Base-by-base conservation (phyloP, 768 basidiomycete species). In the Boletus bicolor region DNA sequence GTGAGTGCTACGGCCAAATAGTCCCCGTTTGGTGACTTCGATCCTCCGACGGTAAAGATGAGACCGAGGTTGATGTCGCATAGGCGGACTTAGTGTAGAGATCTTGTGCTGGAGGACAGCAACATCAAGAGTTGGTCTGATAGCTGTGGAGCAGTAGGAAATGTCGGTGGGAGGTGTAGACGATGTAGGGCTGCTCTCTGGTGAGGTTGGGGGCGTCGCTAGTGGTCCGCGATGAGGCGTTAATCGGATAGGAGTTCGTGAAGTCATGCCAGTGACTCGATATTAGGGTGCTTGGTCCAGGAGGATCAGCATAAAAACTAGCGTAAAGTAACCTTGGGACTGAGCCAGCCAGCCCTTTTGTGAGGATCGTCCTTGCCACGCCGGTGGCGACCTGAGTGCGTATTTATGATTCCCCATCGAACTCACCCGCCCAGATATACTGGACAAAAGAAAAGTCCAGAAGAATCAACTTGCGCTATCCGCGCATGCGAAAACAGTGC, bases 301-400 rank as follows among this genome's bases (percentile, higher is more conserved):
- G 26, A 42, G 46, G 60, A 65, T 67, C 34, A 56, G 57, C 44
- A 58, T 51, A 57, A 60, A 53, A 44, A 26, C 32, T 53, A 68
- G 54, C 24, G 45, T 68, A 66, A 24, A 24, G 21, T 32, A 52
- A 46, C 21, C 5, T 56, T 48, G 49, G 57, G 68, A 70, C 68
- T 66, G 68, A 56, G 42, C 68, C 68, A 64, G 68, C 60, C 66
- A 70, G 66, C 56, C 68, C 52, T 55, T 57, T 62, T 47, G 60
- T 44, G 62, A 39, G 54, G 57, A 55, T 49, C 39, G 57, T 59
- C 65, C 61, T 46, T 55, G 36, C 24, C 17, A 35, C 46, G 41
- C 4, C 3, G 45, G 28, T 15, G 30, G 53, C 26, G 45, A 45
- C 17, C 43, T 41, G 51, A 38, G 41, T 28, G 46, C 39, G 57